Conservation (phyloP, 202 grass and related monocot species). For the Eragrostis tef region DNA sequence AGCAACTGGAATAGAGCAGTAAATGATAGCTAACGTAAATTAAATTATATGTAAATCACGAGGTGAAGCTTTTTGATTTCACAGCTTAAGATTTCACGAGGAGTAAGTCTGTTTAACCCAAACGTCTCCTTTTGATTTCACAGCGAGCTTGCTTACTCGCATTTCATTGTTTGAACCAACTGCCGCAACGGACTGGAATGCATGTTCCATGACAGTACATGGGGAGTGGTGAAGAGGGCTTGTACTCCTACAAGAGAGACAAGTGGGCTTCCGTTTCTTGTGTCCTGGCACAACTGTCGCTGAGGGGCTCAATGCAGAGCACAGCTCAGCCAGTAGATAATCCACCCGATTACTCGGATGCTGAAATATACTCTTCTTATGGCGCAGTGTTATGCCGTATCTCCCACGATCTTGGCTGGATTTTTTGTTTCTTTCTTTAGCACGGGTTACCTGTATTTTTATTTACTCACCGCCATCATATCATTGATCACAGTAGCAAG, state of each 20-base stretch:
- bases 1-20: no score
- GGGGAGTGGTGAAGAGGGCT: background rate
- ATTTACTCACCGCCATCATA: no score
- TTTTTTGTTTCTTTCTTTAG: background rate
- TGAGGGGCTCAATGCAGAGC: slow-evolving; percentile 3
- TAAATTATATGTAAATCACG: no score
- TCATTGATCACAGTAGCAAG: no score
- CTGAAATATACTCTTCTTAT: background rate
- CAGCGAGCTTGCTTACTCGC: no score
- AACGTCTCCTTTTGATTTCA: no score
- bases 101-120: no score
- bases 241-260: background rate
- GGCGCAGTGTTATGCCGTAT: background rate
- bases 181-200: background rate
- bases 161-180: background rate
- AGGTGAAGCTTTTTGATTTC: no score
- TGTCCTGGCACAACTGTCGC: background rate
- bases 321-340: slow-evolving; percentile 16
- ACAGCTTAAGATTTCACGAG: no score
- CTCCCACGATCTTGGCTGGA: background rate
- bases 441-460: no score
- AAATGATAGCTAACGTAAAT: no score
- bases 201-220: background rate
- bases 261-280: background rate
- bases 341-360: slow-evolving; percentile 1